Evolutionary conservation across 805 yeast species (phyloP).

Genomic region (Yarrowia alimentaria): DNA sequence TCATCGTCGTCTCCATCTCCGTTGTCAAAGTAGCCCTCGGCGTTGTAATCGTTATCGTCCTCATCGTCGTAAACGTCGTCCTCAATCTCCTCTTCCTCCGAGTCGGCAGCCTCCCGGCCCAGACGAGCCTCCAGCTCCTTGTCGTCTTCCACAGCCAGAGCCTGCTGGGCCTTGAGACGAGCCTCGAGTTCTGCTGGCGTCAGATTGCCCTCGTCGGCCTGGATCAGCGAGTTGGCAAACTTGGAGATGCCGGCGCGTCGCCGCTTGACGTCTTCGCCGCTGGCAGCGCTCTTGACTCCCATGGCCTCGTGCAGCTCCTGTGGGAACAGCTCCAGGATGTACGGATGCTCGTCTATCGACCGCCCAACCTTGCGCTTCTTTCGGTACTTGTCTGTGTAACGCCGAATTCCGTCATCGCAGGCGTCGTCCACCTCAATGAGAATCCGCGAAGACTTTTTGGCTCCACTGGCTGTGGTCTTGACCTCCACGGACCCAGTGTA

Average conservation of each 20-base stretch:
- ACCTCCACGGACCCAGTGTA: slow-evolving; percentile 32
- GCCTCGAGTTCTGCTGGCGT: slow-evolving; percentile 41
- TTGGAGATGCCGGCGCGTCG: slow-evolving; percentile 39
- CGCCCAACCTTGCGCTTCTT: slow-evolving; percentile 68
- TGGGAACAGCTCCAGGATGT: slow-evolving; percentile 68
- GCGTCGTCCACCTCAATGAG: slow-evolving; percentile 26
- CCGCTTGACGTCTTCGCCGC: slow-evolving; percentile 46
- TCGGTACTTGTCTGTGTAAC: slow-evolving; percentile 79
- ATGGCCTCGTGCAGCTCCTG: slow-evolving; percentile 69
- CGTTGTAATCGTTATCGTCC: slow-evolving; percentile 76
- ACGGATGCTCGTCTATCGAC: slow-evolving; percentile 77
- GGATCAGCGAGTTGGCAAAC: slow-evolving; percentile 43
- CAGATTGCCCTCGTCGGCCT: slow-evolving; percentile 37
- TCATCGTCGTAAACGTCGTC: slow-evolving; percentile 66
- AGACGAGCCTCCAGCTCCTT: slow-evolving; percentile 24
- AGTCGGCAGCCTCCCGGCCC: slow-evolving; percentile 39
- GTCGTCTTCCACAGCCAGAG: slow-evolving; percentile 27
- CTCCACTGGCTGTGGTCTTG: slow-evolving; percentile 14
- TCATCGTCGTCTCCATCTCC: slow-evolving; percentile 56
- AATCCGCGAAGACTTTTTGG: slow-evolving; percentile 16
- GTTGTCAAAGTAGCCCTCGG: slow-evolving; percentile 75
- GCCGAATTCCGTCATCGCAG: slow-evolving; percentile 62
- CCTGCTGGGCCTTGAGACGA: slow-evolving; percentile 35
- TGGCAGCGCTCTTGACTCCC: slow-evolving; percentile 58
- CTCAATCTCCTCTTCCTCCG: slow-evolving; percentile 45